phyloP scores from a whole-genome alignment of 805 yeast species.

The Nakazawaea ernobii region DNA sequence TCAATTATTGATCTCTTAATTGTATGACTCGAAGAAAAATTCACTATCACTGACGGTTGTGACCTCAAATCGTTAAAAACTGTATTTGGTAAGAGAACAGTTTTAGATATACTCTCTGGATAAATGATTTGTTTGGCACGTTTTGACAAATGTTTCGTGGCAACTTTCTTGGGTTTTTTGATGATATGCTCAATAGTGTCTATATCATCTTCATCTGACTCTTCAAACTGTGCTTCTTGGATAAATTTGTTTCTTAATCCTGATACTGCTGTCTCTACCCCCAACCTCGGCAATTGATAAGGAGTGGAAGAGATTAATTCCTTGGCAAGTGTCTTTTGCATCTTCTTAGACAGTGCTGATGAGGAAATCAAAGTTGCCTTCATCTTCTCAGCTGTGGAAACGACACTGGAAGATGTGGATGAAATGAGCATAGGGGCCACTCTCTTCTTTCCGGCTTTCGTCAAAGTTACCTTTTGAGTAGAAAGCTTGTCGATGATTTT shows the following conservation, averaged over 20 bases:
- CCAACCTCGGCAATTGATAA: conserved; percentile 55
- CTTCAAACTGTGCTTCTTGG: conserved; percentile 21
- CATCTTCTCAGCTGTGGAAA: conserved; percentile 2
- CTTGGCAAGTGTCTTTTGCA: conserved; percentile 18
- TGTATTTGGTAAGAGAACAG: conserved; percentile 20
- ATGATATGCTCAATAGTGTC: conserved; percentile 37
- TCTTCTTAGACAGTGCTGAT: conserved; percentile 15
- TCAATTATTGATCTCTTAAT: conserved; percentile 28
- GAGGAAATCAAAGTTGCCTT: conserved; percentile 9
- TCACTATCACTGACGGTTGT: conserved; percentile 25
- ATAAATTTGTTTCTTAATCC: conserved; percentile 40
- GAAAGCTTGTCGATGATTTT: conserved; percentile 9
- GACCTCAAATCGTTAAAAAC: conserved; percentile 22
- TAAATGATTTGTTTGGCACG: conserved; percentile 28
- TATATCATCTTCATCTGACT: conserved; percentile 27
- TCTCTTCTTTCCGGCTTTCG: conserved; percentile 72
- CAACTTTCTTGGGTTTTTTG: conserved; percentile 17
- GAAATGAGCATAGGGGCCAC: conserved; percentile 69
- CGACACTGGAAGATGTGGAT: conserved; percentile 20
- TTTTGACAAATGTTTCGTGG: conserved; percentile 26
- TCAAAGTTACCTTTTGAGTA: conserved; percentile 49
- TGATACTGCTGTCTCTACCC: conserved; percentile 58
- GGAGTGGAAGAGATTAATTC: conserved; percentile 34
- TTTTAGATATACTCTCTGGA: conserved; percentile 21
- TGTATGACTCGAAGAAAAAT: conserved; percentile 14